Conservation (phyloP, 2,329 filamentous ascomycete species). For the Scytalidium sp. region DNA sequence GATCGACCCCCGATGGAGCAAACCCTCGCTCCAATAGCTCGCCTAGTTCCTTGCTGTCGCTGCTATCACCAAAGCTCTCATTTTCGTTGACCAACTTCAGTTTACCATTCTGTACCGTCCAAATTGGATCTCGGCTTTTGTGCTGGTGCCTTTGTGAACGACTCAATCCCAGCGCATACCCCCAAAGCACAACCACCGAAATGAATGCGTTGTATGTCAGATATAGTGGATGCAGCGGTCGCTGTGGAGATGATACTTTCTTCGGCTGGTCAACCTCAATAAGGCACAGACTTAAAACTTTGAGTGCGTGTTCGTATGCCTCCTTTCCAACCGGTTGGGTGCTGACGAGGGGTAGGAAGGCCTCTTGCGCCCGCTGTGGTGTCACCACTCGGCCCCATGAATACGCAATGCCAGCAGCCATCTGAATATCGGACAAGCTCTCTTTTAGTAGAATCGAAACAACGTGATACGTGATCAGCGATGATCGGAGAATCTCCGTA, state of each 20-base stretch:
- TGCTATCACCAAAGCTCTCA: neutral
- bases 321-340: slow-evolving; percentile 17
- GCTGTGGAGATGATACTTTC: neutral
- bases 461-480: slow-evolving; percentile 18
- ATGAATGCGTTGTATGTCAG: slow-evolving; percentile 4
- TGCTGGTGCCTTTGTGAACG: neutral
- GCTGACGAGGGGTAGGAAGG: slow-evolving; percentile 14
- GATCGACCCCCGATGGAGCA: neutral
- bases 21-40: slow-evolving; percentile 3
- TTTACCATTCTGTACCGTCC: slow-evolving; percentile 2
- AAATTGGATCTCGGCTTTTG: neutral
- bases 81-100: neutral
- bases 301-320: slow-evolving; percentile 16
- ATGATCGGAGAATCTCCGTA: slow-evolving; percentile 12
- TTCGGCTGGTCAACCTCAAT: slow-evolving; percentile 8
- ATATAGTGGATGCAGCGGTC: slow-evolving; percentile 3
- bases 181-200: slow-evolving; percentile 2
- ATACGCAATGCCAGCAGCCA: slow-evolving; percentile 20
- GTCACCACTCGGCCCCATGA: slow-evolving; percentile 19
- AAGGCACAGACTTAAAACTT: slow-evolving; percentile 16
- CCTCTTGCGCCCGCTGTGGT: slow-evolving; percentile 17
- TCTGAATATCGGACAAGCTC: slow-evolving; percentile 19
- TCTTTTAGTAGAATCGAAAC: slow-evolving; percentile 15
- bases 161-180: slow-evolving; percentile 2
- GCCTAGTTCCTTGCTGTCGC: neutral